Evolutionary conservation across 2,329 filamentous ascomycete species (phyloP).

Genomic region (Colletotrichum sp.): DNA sequence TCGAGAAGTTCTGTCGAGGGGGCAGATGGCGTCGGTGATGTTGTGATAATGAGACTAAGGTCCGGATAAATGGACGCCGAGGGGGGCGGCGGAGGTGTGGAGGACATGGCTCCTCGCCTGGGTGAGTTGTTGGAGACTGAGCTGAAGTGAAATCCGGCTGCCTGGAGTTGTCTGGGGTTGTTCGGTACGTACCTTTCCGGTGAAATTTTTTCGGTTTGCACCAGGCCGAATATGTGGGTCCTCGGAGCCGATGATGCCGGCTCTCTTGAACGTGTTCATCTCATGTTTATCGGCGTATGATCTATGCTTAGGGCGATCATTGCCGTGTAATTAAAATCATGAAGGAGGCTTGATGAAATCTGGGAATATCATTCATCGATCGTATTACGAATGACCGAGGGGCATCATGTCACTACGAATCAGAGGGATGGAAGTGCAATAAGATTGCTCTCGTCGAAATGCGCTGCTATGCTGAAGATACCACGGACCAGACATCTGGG

Average conservation of each 20-base stretch:
- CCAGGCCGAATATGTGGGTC: background rate
- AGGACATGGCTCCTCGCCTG: background rate
- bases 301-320: background rate
- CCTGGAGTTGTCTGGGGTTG: background rate
- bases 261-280: background rate
- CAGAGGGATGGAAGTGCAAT: background rate
- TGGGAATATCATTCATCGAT: background rate
- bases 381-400: background rate
- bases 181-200: background rate
- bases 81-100: background rate
- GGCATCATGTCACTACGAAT: background rate
- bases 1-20: conserved; percentile 58
- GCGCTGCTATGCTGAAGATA: background rate
- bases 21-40: conserved; percentile 59
- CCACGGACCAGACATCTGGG: background rate
- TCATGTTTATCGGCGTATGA: background rate
- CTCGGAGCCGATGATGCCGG: background rate
- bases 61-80: background rate
- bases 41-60: conserved; percentile 56
- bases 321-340: background rate
- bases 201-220: background rate
- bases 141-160: background rate
- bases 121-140: background rate
- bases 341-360: background rate
- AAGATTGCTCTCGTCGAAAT: background rate